Percentiles rank a stretch among this genome's conserved stretches.
phyloP scores from a whole-genome alignment of 1,284 basidiomycete genomes.

The Clitocybe nebularis region DNA sequence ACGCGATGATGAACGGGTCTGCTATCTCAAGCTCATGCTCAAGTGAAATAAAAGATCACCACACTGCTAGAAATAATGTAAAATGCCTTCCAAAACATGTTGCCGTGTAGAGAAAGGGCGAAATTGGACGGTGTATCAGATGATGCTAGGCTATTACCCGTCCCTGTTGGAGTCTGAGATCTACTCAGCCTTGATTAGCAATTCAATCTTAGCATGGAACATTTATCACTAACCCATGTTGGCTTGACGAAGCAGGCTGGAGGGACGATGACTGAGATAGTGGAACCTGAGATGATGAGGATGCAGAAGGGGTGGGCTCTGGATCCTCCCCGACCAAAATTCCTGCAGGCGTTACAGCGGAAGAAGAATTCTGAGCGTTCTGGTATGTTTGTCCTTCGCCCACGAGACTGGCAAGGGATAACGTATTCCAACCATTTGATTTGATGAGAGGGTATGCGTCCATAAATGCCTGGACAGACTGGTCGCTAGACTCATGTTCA shows the following conservation, averaged over 20 bases:
- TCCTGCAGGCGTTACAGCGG: conserved; percentile 16
- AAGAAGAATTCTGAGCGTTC: conserved; percentile 39
- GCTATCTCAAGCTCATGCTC: no score
- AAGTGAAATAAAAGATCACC: no score
- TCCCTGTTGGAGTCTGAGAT: background rate
- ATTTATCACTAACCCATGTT: no score
- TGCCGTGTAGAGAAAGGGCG: background rate
- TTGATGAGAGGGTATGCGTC: conserved; percentile 61
- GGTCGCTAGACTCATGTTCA: conserved; percentile 76
- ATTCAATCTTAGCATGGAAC: background rate
- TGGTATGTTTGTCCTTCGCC: conserved; percentile 46
- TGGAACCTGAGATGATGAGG: background rate
- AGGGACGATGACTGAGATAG: background rate
- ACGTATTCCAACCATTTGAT: conserved; percentile 62
- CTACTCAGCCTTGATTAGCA: background rate
- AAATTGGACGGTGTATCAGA: background rate
- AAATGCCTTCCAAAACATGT: background rate
- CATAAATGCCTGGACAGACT: conserved; percentile 68
- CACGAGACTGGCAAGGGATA: conserved; percentile 50
- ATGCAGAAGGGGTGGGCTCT: background rate
- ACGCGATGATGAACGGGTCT: no score
- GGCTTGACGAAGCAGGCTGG: no score
- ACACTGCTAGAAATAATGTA: background rate
- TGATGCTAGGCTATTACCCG: background rate
- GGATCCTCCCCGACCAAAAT: conserved; percentile 5